Percentiles rank a stretch among this genome's conserved stretches.
Evolutionary conservation across 2,329 filamentous ascomycete species (phyloP).

Genomic region (Epichloe gansuensis): DNA sequence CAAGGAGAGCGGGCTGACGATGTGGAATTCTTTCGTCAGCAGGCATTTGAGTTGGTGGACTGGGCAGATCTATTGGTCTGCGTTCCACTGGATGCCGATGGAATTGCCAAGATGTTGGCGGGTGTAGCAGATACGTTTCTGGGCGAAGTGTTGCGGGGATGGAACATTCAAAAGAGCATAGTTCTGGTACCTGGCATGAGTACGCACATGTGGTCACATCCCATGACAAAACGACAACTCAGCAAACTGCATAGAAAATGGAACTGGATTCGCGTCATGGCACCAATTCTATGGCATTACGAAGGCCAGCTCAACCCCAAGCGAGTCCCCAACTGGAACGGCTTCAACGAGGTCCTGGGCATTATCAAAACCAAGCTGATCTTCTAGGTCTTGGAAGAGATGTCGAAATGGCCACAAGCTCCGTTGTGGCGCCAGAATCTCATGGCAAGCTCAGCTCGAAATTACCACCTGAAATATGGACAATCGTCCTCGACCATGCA

Average conservation of each 20-base stretch:
- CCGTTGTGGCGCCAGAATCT: constrained; percentile 22
- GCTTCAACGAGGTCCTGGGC: constrained; percentile 58
- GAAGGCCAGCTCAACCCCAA: constrained; percentile 39
- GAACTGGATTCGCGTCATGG: constrained; percentile 75
- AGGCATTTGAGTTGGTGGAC: constrained; percentile 57
- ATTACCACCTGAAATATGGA: constrained; percentile 81
- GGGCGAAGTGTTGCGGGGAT: constrained; percentile 69
- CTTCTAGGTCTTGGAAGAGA: constrained; percentile 62
- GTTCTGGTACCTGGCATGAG: constrained; percentile 84
- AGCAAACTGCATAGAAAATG: constrained; percentile 73
- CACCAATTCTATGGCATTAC: constrained; percentile 75
- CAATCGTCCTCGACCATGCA: constrained; percentile 71
- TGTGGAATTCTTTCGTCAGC: constrained; percentile 37
- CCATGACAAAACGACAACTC: constrained; percentile 77
- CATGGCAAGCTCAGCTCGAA: constrained; percentile 26
- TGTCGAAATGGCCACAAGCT: constrained; percentile 41
- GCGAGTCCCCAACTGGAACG: constrained; percentile 47
- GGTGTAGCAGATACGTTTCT: constrained; percentile 73
- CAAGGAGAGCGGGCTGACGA: constrained; percentile 29
- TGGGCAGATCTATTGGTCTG: constrained; percentile 85
- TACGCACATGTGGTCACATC: constrained; percentile 78
- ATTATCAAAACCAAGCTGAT: constrained; percentile 69
- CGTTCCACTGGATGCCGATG: constrained; percentile 74
- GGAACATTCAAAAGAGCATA: constrained; percentile 78
- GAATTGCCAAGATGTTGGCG: constrained; percentile 75